Evolutionary conservation across 2,329 filamentous ascomycete species (phyloP).

Genomic region (Penicillium occitanis): DNA sequence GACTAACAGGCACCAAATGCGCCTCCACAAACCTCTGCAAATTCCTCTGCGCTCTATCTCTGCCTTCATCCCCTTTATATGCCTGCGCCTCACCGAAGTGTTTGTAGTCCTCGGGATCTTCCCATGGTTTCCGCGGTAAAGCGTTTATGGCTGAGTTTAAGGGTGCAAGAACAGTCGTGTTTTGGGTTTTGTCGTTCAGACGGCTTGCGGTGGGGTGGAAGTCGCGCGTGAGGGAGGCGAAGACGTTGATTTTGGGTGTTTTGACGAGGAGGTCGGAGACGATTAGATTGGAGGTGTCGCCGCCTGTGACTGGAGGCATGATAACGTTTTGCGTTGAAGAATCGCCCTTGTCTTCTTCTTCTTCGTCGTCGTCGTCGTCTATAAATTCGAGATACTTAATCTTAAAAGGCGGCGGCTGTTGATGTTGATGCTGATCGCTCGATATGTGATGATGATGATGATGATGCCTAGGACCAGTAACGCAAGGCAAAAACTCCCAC

Average conservation of each 20-base stretch:
- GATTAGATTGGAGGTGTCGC: slow-evolving; percentile 53
- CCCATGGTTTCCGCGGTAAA: slow-evolving; percentile 73
- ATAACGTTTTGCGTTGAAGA: slow-evolving; percentile 18
- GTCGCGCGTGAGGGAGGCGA: slow-evolving; percentile 76
- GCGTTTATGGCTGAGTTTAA: slow-evolving; percentile 76
- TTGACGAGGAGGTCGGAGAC: slow-evolving; percentile 83
- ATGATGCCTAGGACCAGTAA: background rate
- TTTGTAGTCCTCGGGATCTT: slow-evolving; percentile 70
- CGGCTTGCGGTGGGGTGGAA: slow-evolving; percentile 67
- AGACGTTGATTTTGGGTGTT: slow-evolving; percentile 76
- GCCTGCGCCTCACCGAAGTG: slow-evolving; percentile 62
- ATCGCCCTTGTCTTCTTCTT: background rate
- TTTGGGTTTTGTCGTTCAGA: slow-evolving; percentile 64
- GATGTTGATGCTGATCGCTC: background rate
- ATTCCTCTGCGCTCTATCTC: slow-evolving; percentile 74
- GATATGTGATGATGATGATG: background rate
- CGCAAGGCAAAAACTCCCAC: slow-evolving; percentile 10
- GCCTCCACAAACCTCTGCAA: slow-evolving; percentile 78
- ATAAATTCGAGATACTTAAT: background rate
- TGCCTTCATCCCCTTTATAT: slow-evolving; percentile 73
- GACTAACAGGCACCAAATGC: slow-evolving; percentile 72
- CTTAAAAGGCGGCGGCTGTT: background rate
- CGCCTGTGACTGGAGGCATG: slow-evolving; percentile 26
- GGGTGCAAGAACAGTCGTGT: slow-evolving; percentile 85
- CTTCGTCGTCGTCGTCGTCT: background rate